A percentile compares a stretch with the other conserved stretches of the same genome.
phyloP scores from a whole-genome alignment of 345 rosid species.

The Iberis pinnata region DNA sequence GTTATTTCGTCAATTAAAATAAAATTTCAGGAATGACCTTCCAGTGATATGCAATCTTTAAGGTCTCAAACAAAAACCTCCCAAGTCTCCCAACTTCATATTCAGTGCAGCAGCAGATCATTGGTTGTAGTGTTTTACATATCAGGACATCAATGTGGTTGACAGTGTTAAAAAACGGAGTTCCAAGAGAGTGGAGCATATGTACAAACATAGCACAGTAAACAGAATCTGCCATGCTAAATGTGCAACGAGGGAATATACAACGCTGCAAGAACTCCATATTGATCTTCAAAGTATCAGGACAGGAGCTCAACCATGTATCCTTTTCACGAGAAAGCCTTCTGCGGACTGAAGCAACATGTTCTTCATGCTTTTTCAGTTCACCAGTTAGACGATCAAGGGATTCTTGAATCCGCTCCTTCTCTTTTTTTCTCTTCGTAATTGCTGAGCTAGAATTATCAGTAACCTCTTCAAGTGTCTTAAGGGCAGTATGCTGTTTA shows the following conservation, averaged over 20 bases:
- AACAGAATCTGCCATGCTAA: slow-evolving; percentile 99
- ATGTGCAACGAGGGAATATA: slow-evolving; percentile 97
- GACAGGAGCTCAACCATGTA: slow-evolving; percentile 96
- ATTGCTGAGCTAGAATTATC: slow-evolving; percentile 96
- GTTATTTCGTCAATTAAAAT: background rate
- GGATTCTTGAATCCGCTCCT: slow-evolving; percentile 98
- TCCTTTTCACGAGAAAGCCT: slow-evolving; percentile 93
- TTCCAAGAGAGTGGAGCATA: slow-evolving; percentile 93
- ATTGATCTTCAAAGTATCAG: slow-evolving; percentile 94
- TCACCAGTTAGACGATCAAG: slow-evolving; percentile 84
- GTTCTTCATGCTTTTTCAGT: slow-evolving; percentile 81
- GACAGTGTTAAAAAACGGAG: slow-evolving; percentile 96
- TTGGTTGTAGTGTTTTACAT: slow-evolving; percentile 95
- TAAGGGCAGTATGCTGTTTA: slow-evolving; percentile 91
- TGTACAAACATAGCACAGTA: slow-evolving; percentile 98
- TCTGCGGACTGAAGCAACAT: slow-evolving; percentile 84
- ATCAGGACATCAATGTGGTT: slow-evolving; percentile 97
- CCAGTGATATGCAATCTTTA: slow-evolving; percentile 95
- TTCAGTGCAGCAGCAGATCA: slow-evolving; percentile 99
- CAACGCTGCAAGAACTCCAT: slow-evolving; percentile 99
- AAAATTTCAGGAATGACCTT: slow-evolving; percentile 45
- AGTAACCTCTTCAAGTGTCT: slow-evolving; percentile 85
- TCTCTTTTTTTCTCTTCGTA: slow-evolving; percentile 92
- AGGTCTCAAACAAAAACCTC: slow-evolving; percentile 80
- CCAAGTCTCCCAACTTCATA: slow-evolving; percentile 98